phyloP scores from a whole-genome alignment of 2,329 filamentous ascomycete genomes.

The Aplosporella prunicola region DNA sequence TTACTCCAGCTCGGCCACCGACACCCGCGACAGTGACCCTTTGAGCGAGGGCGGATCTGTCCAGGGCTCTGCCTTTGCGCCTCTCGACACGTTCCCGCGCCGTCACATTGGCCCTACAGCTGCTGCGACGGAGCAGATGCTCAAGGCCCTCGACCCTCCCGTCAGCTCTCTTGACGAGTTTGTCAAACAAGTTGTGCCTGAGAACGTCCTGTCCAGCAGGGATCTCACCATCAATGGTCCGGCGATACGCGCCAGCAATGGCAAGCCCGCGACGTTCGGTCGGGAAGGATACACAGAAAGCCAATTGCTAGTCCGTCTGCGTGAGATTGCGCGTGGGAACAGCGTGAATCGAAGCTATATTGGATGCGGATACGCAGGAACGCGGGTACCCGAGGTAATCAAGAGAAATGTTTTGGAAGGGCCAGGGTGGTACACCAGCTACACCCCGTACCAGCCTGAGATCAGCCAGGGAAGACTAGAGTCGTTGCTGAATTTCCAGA shows the following conservation, averaged over 20 bases:
- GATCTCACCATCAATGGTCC: constrained; percentile 45
- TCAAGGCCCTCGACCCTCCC: constrained; percentile 66
- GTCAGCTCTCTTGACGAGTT: constrained; percentile 69
- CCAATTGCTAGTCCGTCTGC: constrained; percentile 45
- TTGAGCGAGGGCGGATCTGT: neutral
- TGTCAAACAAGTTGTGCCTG: constrained; percentile 71
- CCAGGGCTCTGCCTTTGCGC: constrained; percentile 22
- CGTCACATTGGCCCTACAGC: constrained; percentile 81
- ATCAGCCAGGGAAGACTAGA: constrained; percentile 92
- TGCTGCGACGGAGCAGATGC: constrained; percentile 64
- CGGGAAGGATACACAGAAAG: constrained; percentile 48
- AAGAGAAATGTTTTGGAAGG: constrained; percentile 88
- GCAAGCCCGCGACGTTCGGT: constrained; percentile 21
- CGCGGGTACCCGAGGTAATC: constrained; percentile 80
- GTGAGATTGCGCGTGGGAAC: constrained; percentile 51
- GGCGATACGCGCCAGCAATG: constrained; percentile 29
- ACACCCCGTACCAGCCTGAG: constrained; percentile 94
- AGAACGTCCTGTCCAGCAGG: constrained; percentile 62
- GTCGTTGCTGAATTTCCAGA: constrained; percentile 92
- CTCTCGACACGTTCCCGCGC: constrained; percentile 59
- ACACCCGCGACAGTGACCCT: constrained; percentile 11
- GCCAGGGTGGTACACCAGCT: constrained; percentile 95
- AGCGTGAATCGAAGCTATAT: constrained; percentile 61
- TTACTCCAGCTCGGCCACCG: constrained; percentile 15
- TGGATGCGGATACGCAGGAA: constrained; percentile 79